These are phyloP conservation scores for Castanea mollissima DNA, from an alignment of 306 rosid species.

Conservation along the genomic window DNA sequence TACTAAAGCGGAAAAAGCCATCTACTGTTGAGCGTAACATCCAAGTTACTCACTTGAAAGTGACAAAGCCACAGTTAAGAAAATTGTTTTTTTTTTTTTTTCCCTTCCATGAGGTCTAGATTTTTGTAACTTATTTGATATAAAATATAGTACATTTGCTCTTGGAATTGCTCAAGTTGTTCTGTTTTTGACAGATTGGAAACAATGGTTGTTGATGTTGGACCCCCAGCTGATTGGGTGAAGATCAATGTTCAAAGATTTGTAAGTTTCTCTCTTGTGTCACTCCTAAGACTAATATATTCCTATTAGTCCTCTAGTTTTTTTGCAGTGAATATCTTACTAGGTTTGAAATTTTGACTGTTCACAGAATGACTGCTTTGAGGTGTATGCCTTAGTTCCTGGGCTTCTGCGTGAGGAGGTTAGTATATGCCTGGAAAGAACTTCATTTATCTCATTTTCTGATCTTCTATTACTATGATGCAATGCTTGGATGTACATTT, in stretches of 20 bases:
- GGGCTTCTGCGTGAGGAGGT: slow-evolving; percentile 99
- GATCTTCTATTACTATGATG: neutral
- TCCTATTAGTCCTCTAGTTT: neutral
- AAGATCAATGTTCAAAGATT: slow-evolving; percentile 91
- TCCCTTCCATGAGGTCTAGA: neutral
- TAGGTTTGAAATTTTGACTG: slow-evolving; percentile 12
- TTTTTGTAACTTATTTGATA: neutral
- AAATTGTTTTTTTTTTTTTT: slow-evolving; percentile 13
- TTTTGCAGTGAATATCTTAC: slow-evolving; percentile 11
- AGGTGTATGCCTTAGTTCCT: slow-evolving; percentile 96
- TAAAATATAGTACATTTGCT: slow-evolving; percentile 6
- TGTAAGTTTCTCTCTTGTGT: slow-evolving; percentile 48
- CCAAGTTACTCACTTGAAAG: slow-evolving; percentile 75
- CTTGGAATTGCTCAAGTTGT: slow-evolving; percentile 11
- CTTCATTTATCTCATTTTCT: slow-evolving; percentile 10
- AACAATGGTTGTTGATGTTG: slow-evolving; percentile 71
- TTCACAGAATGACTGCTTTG: slow-evolving; percentile 92
- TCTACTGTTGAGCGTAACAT: slow-evolving; percentile 60
- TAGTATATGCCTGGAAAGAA: slow-evolving; percentile 4
- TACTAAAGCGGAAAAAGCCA: slow-evolving; percentile 80
- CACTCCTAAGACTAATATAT: neutral
- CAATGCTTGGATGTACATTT: neutral
- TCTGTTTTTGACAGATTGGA: slow-evolving; percentile 66
- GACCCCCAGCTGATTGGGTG: slow-evolving; percentile 99
- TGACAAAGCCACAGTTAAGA: slow-evolving; percentile 76